These are phyloP conservation scores for Uronychia binucleata DNA, from an alignment of 73 alveolate genomes.

Conservation along the genomic window DNA sequence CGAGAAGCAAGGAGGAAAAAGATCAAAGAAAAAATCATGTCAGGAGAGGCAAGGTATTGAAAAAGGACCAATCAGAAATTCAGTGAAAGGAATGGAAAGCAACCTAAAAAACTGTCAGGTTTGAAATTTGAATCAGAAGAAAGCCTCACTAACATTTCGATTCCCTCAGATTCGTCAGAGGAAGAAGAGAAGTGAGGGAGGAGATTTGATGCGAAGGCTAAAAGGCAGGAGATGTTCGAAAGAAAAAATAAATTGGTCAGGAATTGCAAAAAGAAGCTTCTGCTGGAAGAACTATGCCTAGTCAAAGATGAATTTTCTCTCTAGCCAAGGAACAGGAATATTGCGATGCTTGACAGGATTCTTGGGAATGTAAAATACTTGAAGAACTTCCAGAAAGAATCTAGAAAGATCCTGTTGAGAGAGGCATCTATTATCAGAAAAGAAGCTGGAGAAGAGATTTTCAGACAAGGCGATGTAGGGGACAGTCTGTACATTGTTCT, in stretches of 20 bases:
- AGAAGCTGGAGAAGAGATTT: not conserved
- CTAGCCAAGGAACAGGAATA: not conserved
- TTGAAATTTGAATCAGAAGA: too few relatives aligned
- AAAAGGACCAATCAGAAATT: too few relatives aligned
- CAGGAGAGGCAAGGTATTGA: too few relatives aligned
- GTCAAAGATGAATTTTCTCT: not conserved
- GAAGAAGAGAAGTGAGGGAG: too few relatives aligned
- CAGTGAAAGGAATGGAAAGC: too few relatives aligned
- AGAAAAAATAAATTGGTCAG: too few relatives aligned
- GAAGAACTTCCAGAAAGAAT: not conserved
- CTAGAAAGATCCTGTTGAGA: not conserved
- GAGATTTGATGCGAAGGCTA: too few relatives aligned
- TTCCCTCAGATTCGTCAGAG: too few relatives aligned
- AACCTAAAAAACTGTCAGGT: too few relatives aligned
- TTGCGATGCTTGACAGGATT: not conserved
- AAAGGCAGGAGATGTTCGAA: too few relatives aligned
- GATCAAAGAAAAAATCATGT: too few relatives aligned
- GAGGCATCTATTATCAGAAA: not conserved
- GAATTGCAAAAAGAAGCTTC: not conserved
- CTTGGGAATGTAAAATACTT: not conserved
- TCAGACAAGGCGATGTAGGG: slow-evolving; percentile 21
- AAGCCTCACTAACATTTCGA: too few relatives aligned
- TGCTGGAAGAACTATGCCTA: not conserved
- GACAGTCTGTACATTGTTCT: slow-evolving; percentile 12
- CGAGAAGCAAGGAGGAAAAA: not conserved